Base-by-base conservation (phyloP, 495 filamentous ascomycete species). In the Oleoguttula mirabilis region DNA sequence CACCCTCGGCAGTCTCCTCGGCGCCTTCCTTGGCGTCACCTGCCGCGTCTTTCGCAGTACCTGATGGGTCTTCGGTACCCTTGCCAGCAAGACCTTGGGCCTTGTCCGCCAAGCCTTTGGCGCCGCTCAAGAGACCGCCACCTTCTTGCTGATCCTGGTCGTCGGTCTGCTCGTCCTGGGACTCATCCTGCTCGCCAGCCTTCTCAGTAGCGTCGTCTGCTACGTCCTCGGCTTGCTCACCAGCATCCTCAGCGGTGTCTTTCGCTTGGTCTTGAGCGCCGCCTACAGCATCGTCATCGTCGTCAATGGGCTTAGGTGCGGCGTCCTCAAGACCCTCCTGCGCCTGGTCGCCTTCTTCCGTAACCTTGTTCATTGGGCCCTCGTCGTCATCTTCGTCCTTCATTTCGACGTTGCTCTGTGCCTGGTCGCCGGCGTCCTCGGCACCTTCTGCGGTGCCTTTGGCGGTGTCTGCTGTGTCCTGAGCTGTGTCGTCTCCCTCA, bases 301-400 rank as follows among this genome's bases (percentile, higher is more conserved):
- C 57, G 14, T 61, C 50, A 39, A 64, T 48, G 14, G 61, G 61
- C 46, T 62, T 56, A 2, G 61, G 60, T 21, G 60, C 56, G 1
- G 42, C 41, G 36, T 64, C 41, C 41, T 61, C 43, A 15, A 64
- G 51, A 19, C 55, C 59, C 31, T 56, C 52, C 15, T 46, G 28
- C 15, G 54, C 46, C 32, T 57, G 50, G n/a, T 55, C 50, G 31
- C 56, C 58, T 12, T 54, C 52, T 36, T 57, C 50, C 21, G 48
- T 56, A 28, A 60, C 60, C 39, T 63, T 61, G 43, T 52, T 55
- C 35, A 56, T 52, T 12, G 50, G 41, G 19, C 45, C 52, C 2
- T 55, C 51, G 20, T 48, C 50, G 21, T 55, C 52, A 17, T 48
- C 44, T 14, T 51, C 48, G 21, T 54, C 51, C 27, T 50, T 46